Percentiles rank a stretch among this genome's conserved stretches.
phyloP scores from a whole-genome alignment of 352 stramenopile genomes.

The Elongisporangium undulatum region DNA sequence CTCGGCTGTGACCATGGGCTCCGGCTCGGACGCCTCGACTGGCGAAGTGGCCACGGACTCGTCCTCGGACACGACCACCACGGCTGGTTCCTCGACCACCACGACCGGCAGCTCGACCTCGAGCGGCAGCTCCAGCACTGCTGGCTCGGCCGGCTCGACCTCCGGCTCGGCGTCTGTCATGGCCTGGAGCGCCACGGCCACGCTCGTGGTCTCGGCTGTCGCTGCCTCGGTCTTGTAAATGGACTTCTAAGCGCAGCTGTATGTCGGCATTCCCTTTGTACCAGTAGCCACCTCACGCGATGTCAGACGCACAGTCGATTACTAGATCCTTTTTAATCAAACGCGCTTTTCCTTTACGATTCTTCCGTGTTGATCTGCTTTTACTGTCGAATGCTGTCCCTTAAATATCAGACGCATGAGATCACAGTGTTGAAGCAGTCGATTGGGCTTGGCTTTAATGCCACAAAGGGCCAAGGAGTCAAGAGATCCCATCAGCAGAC shows the following conservation, averaged over 20 bases:
- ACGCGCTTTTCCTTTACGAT: neutral
- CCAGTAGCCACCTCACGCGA: neutral
- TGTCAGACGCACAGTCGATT: neutral
- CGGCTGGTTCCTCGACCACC: constrained; percentile 1
- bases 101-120: constrained; percentile 4
- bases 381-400: too few species aligned
- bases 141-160: neutral
- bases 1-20: constrained; percentile 6
- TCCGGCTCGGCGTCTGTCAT: neutral
- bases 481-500: neutral
- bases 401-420: neutral
- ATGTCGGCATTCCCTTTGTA: neutral
- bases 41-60: constrained; percentile 12
- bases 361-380: neutral
- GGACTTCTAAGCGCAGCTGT: neutral
- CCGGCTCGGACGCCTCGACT: constrained; percentile 3
- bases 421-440: neutral
- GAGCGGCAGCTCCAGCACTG: constrained; percentile 8
- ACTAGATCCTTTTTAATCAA: neutral
- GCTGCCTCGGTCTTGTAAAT: constrained; percentile 18
- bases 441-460: neutral
- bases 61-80: constrained; percentile 1
- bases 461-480: neutral
- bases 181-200: constrained; percentile 4
- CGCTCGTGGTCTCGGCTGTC: constrained; percentile 10